Conservation (phyloP, 306 rosid genomes). For the Castanea sativa region DNA sequence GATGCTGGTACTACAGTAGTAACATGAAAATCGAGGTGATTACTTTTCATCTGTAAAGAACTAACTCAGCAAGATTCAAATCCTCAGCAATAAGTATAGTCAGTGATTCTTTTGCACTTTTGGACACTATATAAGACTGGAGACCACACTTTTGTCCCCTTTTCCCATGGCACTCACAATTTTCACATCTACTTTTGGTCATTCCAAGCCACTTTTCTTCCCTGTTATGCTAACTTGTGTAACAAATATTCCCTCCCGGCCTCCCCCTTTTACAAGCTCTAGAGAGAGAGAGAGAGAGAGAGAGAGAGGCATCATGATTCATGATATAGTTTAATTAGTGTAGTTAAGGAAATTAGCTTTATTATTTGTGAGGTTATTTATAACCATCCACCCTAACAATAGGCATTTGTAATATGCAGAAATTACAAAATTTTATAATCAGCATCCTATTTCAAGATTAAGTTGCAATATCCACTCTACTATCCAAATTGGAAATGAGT, state of each 20-base stretch:
- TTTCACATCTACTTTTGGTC: background rate
- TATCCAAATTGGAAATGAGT: no score
- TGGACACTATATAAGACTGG: constrained; percentile 8
- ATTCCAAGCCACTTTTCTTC: constrained; percentile 28
- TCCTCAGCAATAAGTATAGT: constrained; percentile 15
- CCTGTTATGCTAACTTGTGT: constrained; percentile 30
- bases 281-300: background rate
- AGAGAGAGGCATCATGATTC: no score
- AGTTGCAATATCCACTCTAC: no score
- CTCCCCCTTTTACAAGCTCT: background rate
- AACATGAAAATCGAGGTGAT: background rate
- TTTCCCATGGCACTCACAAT: constrained; percentile 18
- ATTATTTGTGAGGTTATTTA: no score
- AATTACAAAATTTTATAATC: no score
- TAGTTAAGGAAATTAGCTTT: no score
- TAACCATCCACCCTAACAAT: no score
- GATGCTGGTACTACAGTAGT: no score
- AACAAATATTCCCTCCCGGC: constrained; percentile 26
- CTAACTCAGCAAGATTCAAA: constrained; percentile 10
- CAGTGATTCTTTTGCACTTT: constrained; percentile 26
- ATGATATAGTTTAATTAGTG: no score
- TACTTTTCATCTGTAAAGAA: background rate
- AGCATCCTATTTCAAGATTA: no score
- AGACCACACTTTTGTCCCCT: constrained; percentile 34
- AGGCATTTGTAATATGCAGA: no score